Evolutionary conservation across 192 early-diverging fungal species (phyloP).

Genomic region (Coemansia sp.): DNA sequence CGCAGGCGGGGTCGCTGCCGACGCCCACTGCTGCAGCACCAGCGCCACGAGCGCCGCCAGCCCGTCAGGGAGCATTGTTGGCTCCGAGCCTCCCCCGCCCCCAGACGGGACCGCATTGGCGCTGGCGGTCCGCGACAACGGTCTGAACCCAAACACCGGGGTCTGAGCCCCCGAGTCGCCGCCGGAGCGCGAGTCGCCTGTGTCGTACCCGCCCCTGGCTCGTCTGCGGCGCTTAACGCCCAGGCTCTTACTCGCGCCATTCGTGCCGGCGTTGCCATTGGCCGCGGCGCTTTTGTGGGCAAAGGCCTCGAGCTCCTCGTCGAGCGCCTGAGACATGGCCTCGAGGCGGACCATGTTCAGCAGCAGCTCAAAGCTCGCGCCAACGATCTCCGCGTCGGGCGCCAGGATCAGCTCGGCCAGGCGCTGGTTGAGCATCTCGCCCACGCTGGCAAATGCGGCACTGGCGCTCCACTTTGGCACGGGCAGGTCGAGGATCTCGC

Average conservation of each 20-base stretch:
- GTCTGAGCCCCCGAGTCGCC: slow-evolving; percentile 51
- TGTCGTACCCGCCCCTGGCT: neutral
- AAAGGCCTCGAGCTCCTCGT: slow-evolving; percentile 42
- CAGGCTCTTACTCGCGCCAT: neutral
- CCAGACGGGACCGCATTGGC: neutral
- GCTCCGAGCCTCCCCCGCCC: slow-evolving; percentile 16
- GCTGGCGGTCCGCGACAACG: slow-evolving; percentile 12
- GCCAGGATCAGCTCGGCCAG: slow-evolving; percentile 41
- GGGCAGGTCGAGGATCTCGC: slow-evolving; percentile 42
- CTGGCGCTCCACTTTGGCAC: slow-evolving; percentile 20
- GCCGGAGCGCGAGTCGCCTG: slow-evolving; percentile 11
- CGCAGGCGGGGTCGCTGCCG: slow-evolving; percentile 27
- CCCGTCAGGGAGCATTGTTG: slow-evolving; percentile 48
- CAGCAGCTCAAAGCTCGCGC: slow-evolving; percentile 46
- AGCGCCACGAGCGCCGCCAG: slow-evolving; percentile 42
- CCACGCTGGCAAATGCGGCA: slow-evolving; percentile 9
- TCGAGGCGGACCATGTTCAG: slow-evolving; percentile 53
- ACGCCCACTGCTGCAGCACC: slow-evolving; percentile 52
- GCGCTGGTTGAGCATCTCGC: slow-evolving; percentile 34
- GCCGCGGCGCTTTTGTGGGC: slow-evolving; percentile 5
- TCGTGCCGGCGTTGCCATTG: neutral
- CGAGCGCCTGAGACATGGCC: slow-evolving; percentile 44
- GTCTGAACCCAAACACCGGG: slow-evolving; percentile 35
- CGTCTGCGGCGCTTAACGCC: slow-evolving; percentile 16
- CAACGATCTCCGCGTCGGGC: slow-evolving; percentile 40